These are phyloP conservation scores for Termitomyces sp. DNA, from an alignment of 768 basidiomycete species.

Conservation along the genomic window DNA sequence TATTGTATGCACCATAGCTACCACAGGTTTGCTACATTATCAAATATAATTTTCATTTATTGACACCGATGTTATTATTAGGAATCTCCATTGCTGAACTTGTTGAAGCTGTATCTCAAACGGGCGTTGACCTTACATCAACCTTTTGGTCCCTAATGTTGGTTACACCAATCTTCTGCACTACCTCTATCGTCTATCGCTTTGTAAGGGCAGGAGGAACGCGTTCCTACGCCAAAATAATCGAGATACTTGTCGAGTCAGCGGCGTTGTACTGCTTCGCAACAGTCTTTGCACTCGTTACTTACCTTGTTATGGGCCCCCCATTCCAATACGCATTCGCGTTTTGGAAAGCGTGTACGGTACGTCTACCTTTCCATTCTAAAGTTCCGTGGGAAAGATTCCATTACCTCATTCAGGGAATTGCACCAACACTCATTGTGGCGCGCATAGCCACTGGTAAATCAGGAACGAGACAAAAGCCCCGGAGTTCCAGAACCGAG, in stretches of 20 bases:
- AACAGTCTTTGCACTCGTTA: conserved; percentile 11
- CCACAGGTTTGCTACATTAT: background rate
- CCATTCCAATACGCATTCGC: conserved; percentile 8
- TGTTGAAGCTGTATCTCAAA: too few species aligned
- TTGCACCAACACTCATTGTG: conserved; percentile 13
- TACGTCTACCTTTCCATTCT: background rate
- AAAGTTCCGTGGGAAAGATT: too few species aligned
- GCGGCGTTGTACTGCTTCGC: conserved; percentile 10
- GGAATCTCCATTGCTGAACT: too few species aligned
- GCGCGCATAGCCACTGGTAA: conserved; percentile 13
- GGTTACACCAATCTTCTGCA: conserved; percentile 11
- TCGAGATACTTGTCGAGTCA: conserved; percentile 13
- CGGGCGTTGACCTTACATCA: too few species aligned
- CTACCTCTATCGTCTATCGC: conserved; percentile 10
- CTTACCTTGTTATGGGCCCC: conserved; percentile 5
- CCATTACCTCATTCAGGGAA: too few species aligned
- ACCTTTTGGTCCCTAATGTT: too few species aligned
- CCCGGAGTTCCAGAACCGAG: too few species aligned
- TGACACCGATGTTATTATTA: too few species aligned
- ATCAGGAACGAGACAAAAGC: too few species aligned
- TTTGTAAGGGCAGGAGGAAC: conserved; percentile 2
- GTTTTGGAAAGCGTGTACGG: conserved; percentile 11
- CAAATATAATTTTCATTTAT: too few species aligned
- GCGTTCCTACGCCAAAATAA: conserved; percentile 5
- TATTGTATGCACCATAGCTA: conserved; percentile 7